Conservation (phyloP, 2,329 filamentous ascomycete species). For the Sporothrix humicola region DNA sequence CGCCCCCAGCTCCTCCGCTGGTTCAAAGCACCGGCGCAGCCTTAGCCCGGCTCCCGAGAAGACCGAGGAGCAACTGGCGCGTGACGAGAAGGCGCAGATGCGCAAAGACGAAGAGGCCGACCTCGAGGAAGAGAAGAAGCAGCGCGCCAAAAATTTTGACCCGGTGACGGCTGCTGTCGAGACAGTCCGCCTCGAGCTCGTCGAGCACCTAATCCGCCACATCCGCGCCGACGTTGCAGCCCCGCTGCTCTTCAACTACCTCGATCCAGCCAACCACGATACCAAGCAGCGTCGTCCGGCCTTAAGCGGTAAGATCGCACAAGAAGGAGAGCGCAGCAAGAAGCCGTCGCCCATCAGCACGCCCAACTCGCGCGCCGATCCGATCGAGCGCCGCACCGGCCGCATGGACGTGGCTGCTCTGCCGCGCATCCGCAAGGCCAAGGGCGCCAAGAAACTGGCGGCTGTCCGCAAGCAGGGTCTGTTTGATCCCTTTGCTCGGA, state of each 20-base stretch:
- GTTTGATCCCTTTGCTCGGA: conserved; percentile 69
- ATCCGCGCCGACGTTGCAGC: conserved; percentile 87
- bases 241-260: conserved; percentile 77
- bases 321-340: conserved; percentile 63
- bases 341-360: conserved; percentile 62
- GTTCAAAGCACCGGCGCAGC: conserved; percentile 38
- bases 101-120: conserved; percentile 79
- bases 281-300: conserved; percentile 81
- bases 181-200: conserved; percentile 78
- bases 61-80: conserved; percentile 53
- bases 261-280: conserved; percentile 80
- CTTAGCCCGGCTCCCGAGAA: conserved; percentile 39
- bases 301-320: conserved; percentile 67
- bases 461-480: conserved; percentile 67
- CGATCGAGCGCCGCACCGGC: conserved; percentile 64
- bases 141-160: conserved; percentile 85
- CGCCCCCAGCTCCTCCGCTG: conserved; percentile 37
- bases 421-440: conserved; percentile 75
- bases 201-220: conserved; percentile 84
- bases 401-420: conserved; percentile 67
- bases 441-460: conserved; percentile 55
- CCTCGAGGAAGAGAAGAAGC: conserved; percentile 86
- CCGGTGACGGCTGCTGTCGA: conserved; percentile 85
- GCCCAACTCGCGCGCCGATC: conserved; percentile 67
- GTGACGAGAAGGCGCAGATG: conserved; percentile 68